Evolutionary conservation across 2,329 filamentous ascomycete genomes (phyloP), one percentile per base, ranked within the genome.

Genomic region (Alternaria triticimaculans): DNA sequence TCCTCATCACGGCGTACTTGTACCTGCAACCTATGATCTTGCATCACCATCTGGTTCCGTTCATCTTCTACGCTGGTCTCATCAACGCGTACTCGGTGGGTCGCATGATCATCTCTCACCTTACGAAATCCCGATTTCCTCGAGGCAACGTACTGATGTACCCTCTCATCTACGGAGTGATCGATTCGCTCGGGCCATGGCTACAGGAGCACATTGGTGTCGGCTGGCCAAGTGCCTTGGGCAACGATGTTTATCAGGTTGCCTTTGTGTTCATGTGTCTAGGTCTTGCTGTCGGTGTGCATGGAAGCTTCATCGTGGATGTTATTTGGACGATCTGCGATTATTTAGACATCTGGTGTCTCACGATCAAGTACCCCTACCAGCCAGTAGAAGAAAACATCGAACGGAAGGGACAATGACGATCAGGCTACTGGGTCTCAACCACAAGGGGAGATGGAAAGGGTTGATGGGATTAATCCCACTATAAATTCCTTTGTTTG

Each of bases 321-420:
- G 94, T 98, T 60, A 97, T 99, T 70, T 93, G 96, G 63, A 96
- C 93, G 28, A 98, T 99, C 72, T 99, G 96, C 82, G 96, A 99
- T 80, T 97, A 97, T 79, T 86, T 98, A 65, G 96, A 99, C 78
- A 99, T 99, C 71, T 98, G 94, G 93, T 99, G 96, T 78, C 84
- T 99, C 78, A 97, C 92, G 2, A 99, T 99, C 83, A 99, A 99
- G 87, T 90, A 98, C 74, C 88, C 88, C 1, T 85, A 85, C 64
- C 77, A 83, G 37, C 83, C 84, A 60, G 79, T 75, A 48, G 72
- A 79, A 60, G 76, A 74, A 43, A 69, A 73, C 5, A 50, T 63
- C 23, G 69, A 73, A 57, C 72, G 72, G 68, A 77, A 77, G 65
- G 75, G 45, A 9, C 65, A 73, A 55, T 76, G 48, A 60, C 41